Evolutionary conservation across 148 eudicot species (phyloP), one percentile per base, ranked within the genome.

Genomic region (Rhododendron simsii): DNA sequence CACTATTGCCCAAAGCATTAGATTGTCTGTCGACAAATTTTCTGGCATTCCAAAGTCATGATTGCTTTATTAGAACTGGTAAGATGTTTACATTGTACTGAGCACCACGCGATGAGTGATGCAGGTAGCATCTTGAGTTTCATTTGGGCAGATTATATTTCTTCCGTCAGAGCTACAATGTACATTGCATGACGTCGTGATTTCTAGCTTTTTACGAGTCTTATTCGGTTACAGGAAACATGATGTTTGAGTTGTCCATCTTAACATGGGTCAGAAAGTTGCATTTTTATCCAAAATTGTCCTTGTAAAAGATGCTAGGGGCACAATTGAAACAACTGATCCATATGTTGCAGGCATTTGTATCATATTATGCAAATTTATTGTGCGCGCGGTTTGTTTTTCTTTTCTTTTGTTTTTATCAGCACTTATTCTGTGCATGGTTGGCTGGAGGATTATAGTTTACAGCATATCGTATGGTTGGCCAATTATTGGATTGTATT

Each of bases 61-160:
- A 97, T 87, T 95, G 98, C 94, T 97, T 93, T 90, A 91, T 97
- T 88, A 92, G 93, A 91, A 93, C 99, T 91, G 99, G 99, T 94
- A 86, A 88, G 84, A 26, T 84, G 81, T 83, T 80, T 33, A 28
- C 61, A 83, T 28, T 41, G 41, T 55, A 13, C 69, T 75, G 55
- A 47, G 51, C 45, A 69, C 11, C 87, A 50, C 50, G 15, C 26
- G 45, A 45, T 83, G 44, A 57, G 78, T 16, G 50, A 10, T 53
- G 47, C 14, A 44, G 85, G 79, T 73, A 13, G 61, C 33, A 73
- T 84, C 69, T 74, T 53, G 21, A 30, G 63, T 83, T 45, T 35
- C 28, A 45, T 67, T 26, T 26, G 44, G n/a, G 39, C 41, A 39
- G 35, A 45, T 47, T 47, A 12, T 47, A 47, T 47, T 48, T 45